phyloP scores from a whole-genome alignment of 2,329 filamentous ascomycete genomes.

The Talaromyces sp. region DNA sequence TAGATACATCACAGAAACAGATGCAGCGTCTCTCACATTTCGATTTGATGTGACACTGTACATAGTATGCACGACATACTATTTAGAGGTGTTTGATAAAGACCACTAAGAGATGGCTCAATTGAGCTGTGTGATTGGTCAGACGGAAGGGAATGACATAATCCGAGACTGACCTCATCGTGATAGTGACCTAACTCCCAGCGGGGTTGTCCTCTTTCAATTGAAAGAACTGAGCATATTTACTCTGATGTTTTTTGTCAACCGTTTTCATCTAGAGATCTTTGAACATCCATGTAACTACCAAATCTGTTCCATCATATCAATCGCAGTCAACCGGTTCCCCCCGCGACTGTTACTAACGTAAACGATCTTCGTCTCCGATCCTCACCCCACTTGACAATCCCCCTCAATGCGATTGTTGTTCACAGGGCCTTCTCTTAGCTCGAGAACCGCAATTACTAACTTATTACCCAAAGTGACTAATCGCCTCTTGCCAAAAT shows the following conservation, averaged over 20 bases:
- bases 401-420: conserved; percentile 1
- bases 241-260: background rate
- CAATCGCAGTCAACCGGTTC: background rate
- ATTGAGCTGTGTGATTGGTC: background rate
- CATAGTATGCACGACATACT: background rate
- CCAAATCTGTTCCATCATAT: background rate
- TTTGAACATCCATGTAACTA: background rate
- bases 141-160: background rate
- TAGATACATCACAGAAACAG: background rate
- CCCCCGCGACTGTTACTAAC: background rate
- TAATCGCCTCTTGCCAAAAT: background rate
- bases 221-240: background rate
- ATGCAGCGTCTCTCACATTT: background rate
- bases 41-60: background rate
- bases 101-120: background rate
- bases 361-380: background rate
- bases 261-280: background rate
- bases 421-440: background rate
- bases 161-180: conserved; percentile 2
- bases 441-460: background rate
- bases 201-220: background rate
- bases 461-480: background rate
- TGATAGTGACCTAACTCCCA: background rate
- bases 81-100: no score
- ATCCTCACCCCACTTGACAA: background rate